A percentile compares a stretch with the other conserved stretches of the same genome.
Conservation (phyloP, 345 rosid genomes). For the Microcos paniculata region DNA sequence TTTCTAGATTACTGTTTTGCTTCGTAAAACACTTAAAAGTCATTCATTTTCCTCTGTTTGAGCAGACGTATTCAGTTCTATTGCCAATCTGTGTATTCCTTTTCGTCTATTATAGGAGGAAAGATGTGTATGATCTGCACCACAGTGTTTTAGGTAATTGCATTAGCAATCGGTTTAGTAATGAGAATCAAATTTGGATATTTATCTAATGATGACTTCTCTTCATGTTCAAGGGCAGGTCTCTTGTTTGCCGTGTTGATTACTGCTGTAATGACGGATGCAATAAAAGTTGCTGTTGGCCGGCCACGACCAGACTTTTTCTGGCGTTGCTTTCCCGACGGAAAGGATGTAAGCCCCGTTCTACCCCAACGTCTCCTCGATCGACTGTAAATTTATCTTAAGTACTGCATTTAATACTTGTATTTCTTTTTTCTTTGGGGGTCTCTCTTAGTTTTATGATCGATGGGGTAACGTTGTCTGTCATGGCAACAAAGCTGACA, state of each 20-base stretch:
- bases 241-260: constrained; percentile 65
- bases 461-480: constrained; percentile 66
- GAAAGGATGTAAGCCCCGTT: constrained; percentile 47
- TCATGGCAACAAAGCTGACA: constrained; percentile 50
- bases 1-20: neutral
- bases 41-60: constrained; percentile 15
- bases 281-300: constrained; percentile 73
- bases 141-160: constrained; percentile 62
- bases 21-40: neutral
- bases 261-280: constrained; percentile 73
- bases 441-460: constrained; percentile 38
- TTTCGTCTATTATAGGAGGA: constrained; percentile 50
- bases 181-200: neutral
- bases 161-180: neutral
- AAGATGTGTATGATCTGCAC: constrained; percentile 78
- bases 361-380: neutral
- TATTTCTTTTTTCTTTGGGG: neutral
- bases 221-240: constrained; percentile 30
- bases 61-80: constrained; percentile 50
- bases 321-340: constrained; percentile 98
- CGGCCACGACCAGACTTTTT: constrained; percentile 92
- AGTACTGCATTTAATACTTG: too few relatives aligned
- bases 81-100: constrained; percentile 57
- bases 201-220: neutral
- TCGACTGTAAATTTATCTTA: neutral